phyloP scores from a whole-genome alignment of 2,329 filamentous ascomycete genomes.

The Monilinia polystroma region DNA sequence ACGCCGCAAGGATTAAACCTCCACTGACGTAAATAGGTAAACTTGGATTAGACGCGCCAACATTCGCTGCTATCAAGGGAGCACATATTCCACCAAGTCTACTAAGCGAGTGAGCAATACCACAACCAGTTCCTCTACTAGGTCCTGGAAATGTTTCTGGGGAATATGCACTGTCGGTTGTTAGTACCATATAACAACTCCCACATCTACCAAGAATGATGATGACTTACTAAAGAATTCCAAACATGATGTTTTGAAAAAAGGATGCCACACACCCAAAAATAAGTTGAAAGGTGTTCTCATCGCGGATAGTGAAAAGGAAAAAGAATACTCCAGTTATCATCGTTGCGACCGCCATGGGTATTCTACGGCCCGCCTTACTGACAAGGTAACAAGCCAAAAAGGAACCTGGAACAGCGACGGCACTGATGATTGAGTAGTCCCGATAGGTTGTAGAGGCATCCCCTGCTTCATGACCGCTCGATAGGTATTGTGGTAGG shows the following conservation, averaged over 20 bases:
- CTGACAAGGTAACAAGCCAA: slow-evolving; percentile 72
- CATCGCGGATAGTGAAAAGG: slow-evolving; percentile 59
- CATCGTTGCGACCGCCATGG: slow-evolving; percentile 66
- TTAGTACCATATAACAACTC: not conserved
- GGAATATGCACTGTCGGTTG: slow-evolving; percentile 57
- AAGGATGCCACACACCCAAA: slow-evolving; percentile 70
- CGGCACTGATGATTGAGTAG: slow-evolving; percentile 76
- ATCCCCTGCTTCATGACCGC: slow-evolving; percentile 48
- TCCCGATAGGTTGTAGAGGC: slow-evolving; percentile 65
- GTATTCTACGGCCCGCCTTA: slow-evolving; percentile 69
- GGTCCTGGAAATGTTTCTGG: slow-evolving; percentile 75
- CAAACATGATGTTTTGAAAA: slow-evolving; percentile 75
- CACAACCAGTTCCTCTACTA: slow-evolving; percentile 68
- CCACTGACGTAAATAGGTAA: slow-evolving; percentile 59
- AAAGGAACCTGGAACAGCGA: slow-evolving; percentile 74
- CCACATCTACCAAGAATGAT: not conserved
- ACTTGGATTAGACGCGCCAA: slow-evolving; percentile 46
- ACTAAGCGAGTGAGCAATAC: slow-evolving; percentile 71
- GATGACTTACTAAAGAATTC: slow-evolving; percentile 59
- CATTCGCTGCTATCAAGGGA: slow-evolving; percentile 63
- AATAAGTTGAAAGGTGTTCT: slow-evolving; percentile 57
- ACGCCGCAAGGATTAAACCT: slow-evolving; percentile 56
- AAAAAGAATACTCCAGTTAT: slow-evolving; percentile 70
- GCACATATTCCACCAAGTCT: slow-evolving; percentile 65
- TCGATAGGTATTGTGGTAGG: slow-evolving; percentile 79